These are phyloP conservation scores for Phylloporus sp. DNA, from an alignment of 768 basidiomycete genomes.

Conservation along the genomic window DNA sequence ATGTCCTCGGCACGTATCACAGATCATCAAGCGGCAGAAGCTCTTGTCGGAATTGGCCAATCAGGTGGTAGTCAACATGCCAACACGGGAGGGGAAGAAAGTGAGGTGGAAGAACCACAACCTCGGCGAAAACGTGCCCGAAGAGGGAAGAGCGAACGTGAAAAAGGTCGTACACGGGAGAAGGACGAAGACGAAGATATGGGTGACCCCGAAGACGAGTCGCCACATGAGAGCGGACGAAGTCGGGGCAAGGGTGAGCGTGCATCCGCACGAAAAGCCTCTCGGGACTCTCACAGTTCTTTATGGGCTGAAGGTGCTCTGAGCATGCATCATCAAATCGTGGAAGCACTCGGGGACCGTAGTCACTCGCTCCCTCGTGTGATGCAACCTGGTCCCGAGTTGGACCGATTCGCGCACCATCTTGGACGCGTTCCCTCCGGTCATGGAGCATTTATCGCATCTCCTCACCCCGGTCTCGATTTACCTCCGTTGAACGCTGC, in stretches of 20 bases:
- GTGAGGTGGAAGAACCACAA: constrained; percentile 40
- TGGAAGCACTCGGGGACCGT: constrained; percentile 32
- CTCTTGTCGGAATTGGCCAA: constrained; percentile 78
- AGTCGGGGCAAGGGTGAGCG: constrained; percentile 35
- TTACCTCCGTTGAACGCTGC: constrained; percentile 54
- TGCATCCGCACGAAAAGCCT: constrained; percentile 33
- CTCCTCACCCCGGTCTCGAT: constrained; percentile 49
- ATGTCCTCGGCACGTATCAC: constrained; percentile 51
- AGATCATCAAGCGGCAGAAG: constrained; percentile 87
- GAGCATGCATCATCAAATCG: constrained; percentile 33
- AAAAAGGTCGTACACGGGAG: constrained; percentile 33
- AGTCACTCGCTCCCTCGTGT: constrained; percentile 31
- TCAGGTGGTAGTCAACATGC: constrained; percentile 32
- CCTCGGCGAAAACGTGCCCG: constrained; percentile 58
- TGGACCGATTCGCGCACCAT: constrained; percentile 33
- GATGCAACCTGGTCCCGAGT: constrained; percentile 26
- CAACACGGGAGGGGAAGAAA: constrained; percentile 36
- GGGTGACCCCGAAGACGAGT: constrained; percentile 38
- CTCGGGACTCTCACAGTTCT: constrained; percentile 33
- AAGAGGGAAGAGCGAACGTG: constrained; percentile 35
- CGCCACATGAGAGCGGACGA: constrained; percentile 29
- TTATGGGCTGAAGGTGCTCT: constrained; percentile 32
- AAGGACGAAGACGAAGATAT: constrained; percentile 47
- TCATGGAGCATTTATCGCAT: constrained; percentile 33
- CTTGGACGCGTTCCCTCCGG: constrained; percentile 33